Base-by-base conservation (phyloP, 352 stramenopile genomes). In the Phytophthora macrochlamydospora region DNA sequence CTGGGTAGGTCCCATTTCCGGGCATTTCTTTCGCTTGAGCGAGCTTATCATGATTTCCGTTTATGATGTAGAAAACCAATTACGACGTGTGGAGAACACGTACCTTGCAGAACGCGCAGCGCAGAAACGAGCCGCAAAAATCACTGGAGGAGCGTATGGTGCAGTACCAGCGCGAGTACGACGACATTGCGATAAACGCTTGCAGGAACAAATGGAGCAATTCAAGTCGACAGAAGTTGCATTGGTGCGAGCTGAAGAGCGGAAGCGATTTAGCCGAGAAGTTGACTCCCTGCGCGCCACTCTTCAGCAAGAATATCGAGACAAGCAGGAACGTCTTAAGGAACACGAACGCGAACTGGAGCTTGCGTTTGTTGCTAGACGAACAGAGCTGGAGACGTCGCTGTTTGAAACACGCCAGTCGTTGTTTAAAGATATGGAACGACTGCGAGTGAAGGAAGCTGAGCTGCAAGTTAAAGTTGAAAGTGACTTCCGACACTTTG, bases 401-500 rank as follows among this genome's bases (percentile, higher is more conserved):
- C 51, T 91, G 18, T 93, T 91, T 51, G 78, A 85, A 61, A 89
- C 73, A 3, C 63, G 85, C 0, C 85, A 93, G 62, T 66, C 63
- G 7, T 58, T 93, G 8, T 91, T 91, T 33, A 78, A 85, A 56
- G 78, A 93, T 13, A 79, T 89, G 62, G 85, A 93, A 51, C 76
- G 78, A 42, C 65, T 89, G 1, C 75, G 81, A 4, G 67, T 77
- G 4, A 85, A 87, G 51, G 67, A 88, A 35, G 73, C 80, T 3
- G 71, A 90, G 24, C 60, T 87, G 11, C 77, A 90, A 51, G 68
- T 73, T 1, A 79, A 81, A 56, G 57, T 78, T 1, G 78, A 81
- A 42, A 67, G 65, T 1, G 81, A 90, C n/a, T 77, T 71, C 3
- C 73, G 80, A 0, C 62, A 85, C 9, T 76, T 86, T 43, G 59